Evolutionary conservation across 2,329 filamentous ascomycete genomes (phyloP).

Genomic region (Alternaria alternata): DNA sequence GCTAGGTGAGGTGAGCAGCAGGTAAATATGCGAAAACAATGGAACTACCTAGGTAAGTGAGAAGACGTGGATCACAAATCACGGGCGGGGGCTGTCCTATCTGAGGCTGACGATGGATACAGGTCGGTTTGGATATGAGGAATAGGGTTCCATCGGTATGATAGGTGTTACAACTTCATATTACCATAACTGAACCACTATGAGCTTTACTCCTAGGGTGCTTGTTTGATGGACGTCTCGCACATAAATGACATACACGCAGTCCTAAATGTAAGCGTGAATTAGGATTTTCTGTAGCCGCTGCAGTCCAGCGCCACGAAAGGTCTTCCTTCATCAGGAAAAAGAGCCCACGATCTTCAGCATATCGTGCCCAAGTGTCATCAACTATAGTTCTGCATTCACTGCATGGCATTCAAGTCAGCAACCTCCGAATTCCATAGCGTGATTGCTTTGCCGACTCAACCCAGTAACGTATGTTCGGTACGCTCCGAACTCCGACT

Average conservation of each 20-base stretch:
- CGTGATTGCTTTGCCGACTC: neutral
- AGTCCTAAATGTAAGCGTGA: neutral
- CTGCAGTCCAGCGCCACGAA: neutral
- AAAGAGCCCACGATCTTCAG: neutral
- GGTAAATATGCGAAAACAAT: neutral
- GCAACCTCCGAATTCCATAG: neutral
- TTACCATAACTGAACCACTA: neutral
- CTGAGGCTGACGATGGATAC: neutral
- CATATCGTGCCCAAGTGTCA: neutral
- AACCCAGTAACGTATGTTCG: neutral
- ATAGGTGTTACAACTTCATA: neutral
- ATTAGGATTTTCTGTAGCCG: neutral
- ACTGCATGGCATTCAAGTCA: neutral
- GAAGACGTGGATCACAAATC: neutral
- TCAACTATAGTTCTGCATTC: neutral
- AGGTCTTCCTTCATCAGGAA: neutral
- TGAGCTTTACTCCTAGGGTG: neutral
- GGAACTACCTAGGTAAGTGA: neutral
- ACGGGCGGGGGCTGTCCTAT: neutral
- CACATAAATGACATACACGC: neutral
- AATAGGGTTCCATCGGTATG: neutral
- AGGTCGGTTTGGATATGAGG: neutral
- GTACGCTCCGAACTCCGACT: slow-evolving; percentile 4
- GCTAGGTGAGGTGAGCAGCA: neutral
- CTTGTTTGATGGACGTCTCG: neutral